phyloP scores from a whole-genome alignment of 306 rosid species.

The Urtica urens region DNA sequence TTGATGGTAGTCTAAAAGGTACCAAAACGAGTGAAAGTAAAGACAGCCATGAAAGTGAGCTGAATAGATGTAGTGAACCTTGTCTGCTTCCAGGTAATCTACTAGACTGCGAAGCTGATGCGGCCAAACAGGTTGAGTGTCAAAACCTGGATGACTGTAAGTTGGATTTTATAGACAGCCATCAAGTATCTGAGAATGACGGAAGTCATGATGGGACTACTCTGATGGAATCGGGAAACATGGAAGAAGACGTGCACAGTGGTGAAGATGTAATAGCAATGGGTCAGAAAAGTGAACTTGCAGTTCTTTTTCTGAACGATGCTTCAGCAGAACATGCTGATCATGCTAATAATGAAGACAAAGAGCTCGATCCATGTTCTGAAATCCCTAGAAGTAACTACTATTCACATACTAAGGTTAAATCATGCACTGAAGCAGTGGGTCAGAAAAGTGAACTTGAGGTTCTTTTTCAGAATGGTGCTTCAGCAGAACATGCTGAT shows the following conservation, averaged over 20 bases:
- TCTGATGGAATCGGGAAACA: conserved; percentile 10
- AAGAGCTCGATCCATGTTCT: too few relatives aligned
- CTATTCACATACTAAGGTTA: too few relatives aligned
- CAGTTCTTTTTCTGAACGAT: conserved; percentile 6
- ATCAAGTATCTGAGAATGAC: conserved; percentile 6
- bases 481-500: not conserved
- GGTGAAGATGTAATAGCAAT: not conserved
- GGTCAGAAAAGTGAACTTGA: conserved; percentile 3
- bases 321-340: not conserved
- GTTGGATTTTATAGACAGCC: not conserved
- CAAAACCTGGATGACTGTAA: not conserved
- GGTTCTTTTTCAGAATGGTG: conserved; percentile 6
- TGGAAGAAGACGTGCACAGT: conserved; percentile 9
- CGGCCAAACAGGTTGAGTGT: conserved; percentile 9
- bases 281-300: conserved; percentile 4
- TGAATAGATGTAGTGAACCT: not conserved
- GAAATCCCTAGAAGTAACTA: too few relatives aligned
- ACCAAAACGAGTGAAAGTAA: conserved; percentile 7
- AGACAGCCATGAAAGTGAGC: conserved; percentile 14
- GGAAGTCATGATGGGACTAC: conserved; percentile 3
- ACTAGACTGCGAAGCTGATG: conserved; percentile 12
- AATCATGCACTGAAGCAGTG: conserved; percentile 9
- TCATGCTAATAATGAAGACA: too few relatives aligned
- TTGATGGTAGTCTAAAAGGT: not conserved
- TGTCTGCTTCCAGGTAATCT: conserved; percentile 6